Conservation (phyloP, 2,329 filamentous ascomycete species). For the Colletotrichum sp. region DNA sequence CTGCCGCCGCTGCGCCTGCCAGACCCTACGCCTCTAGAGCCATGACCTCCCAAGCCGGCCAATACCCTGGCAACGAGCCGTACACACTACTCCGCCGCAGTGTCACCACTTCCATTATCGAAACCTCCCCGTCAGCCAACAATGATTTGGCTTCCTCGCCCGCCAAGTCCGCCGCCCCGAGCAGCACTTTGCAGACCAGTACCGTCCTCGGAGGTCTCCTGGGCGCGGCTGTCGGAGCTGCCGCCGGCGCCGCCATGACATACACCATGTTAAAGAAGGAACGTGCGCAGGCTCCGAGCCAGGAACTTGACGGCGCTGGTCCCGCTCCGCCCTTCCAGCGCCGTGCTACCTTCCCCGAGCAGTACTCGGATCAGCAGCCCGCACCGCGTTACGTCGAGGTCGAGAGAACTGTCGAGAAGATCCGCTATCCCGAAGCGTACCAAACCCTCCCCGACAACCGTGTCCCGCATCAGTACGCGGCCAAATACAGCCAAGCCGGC, state of each 20-base stretch:
- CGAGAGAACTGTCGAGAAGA: slow-evolving; percentile 41
- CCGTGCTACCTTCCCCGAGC: slow-evolving; percentile 50
- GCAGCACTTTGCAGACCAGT: slow-evolving; percentile 52
- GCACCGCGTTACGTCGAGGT: slow-evolving; percentile 40
- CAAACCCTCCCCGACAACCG: slow-evolving; percentile 33
- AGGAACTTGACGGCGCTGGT: slow-evolving; percentile 39
- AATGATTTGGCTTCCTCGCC: slow-evolving; percentile 20
- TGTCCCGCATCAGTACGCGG: slow-evolving; percentile 37
- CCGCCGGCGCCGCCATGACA: slow-evolving; percentile 63
- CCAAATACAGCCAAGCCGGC: slow-evolving; percentile 38
- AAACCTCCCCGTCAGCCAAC: slow-evolving; percentile 18
- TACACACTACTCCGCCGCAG: slow-evolving; percentile 34
- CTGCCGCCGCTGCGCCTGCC: background rate
- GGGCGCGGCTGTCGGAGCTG: slow-evolving; percentile 79
- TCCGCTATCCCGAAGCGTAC: slow-evolving; percentile 40
- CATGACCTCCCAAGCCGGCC: slow-evolving; percentile 25
- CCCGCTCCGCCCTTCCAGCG: slow-evolving; percentile 41
- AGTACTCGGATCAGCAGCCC: slow-evolving; percentile 30
- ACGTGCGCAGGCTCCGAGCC: slow-evolving; percentile 39
- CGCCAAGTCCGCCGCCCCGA: slow-evolving; percentile 27
- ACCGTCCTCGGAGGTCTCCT: slow-evolving; percentile 77
- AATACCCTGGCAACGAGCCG: slow-evolving; percentile 25
- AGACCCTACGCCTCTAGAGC: slow-evolving; percentile 11
- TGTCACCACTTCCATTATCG: slow-evolving; percentile 38
- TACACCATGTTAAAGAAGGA: slow-evolving; percentile 76